Percentiles rank a stretch among this genome's conserved stretches.
phyloP scores from a whole-genome alignment of 1,284 basidiomycete genomes.

The Ustilago esculenta region DNA sequence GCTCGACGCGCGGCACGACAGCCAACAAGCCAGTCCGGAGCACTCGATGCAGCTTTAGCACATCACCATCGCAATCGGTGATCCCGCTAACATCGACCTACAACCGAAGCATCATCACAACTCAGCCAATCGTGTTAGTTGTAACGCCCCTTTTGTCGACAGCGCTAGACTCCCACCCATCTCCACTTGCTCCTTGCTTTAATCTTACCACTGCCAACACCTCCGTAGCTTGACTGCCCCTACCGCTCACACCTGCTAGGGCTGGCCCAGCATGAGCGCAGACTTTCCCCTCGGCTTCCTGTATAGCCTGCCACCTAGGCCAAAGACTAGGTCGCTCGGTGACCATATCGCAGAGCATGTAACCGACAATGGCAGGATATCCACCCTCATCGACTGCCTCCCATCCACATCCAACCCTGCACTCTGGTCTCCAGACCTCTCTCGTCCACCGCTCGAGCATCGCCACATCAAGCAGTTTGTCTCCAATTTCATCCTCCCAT shows the following conservation, averaged over 20 bases:
- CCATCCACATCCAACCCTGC: constrained; percentile 61
- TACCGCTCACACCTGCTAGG: constrained; percentile 17
- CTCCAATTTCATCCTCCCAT: constrained; percentile 58
- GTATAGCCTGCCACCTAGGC: constrained; percentile 54
- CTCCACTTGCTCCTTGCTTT: not conserved
- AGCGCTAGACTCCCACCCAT: not conserved
- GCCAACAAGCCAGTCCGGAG: not conserved
- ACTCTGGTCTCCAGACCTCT: constrained; percentile 64
- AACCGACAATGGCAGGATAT: constrained; percentile 63
- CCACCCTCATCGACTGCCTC: constrained; percentile 61
- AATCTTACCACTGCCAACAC: no score
- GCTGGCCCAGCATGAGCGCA: constrained; percentile 57
- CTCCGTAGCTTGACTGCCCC: no score
- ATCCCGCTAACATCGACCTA: no score
- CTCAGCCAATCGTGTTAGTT: no score
- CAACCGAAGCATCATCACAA: no score
- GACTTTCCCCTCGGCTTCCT: constrained; percentile 61
- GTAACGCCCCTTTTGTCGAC: no score
- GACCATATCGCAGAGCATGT: constrained; percentile 63
- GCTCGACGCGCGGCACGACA: not conserved
- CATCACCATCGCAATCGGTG: no score
- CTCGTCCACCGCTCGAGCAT: constrained; percentile 63
- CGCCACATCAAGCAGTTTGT: constrained; percentile 62
- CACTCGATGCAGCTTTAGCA: not conserved
- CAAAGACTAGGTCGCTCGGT: constrained; percentile 58